Evolutionary conservation across 176 grass and related monocot genomes (phyloP).

Genomic region (Aechmea fasciata): DNA sequence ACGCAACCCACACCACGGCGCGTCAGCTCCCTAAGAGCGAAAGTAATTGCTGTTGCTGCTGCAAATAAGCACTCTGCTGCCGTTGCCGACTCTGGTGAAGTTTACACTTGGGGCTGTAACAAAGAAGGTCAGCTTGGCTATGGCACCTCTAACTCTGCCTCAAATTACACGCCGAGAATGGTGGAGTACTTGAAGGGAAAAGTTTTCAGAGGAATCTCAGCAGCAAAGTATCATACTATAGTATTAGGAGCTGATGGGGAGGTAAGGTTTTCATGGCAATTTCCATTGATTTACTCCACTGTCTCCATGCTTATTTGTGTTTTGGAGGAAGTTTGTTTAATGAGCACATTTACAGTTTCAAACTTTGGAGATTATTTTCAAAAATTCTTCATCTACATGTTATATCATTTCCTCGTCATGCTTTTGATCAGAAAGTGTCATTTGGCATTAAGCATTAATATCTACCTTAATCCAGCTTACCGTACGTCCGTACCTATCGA

Average conservation of each 20-base stretch:
- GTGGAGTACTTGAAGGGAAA: slow-evolving; percentile 98
- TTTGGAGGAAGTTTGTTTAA: not conserved
- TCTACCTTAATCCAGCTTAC: too few relatives aligned
- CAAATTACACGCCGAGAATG: slow-evolving; percentile 89
- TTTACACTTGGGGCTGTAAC: slow-evolving; percentile 95
- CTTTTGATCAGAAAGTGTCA: too few relatives aligned
- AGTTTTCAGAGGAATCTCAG: slow-evolving; percentile 60
- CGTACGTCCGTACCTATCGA: too few relatives aligned
- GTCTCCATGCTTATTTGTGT: too few relatives aligned
- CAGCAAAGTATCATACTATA: slow-evolving; percentile 90
- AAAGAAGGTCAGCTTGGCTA: slow-evolving; percentile 99
- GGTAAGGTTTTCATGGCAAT: slow-evolving; percentile 28
- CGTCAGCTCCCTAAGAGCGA: slow-evolving; percentile 65
- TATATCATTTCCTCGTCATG: too few relatives aligned
- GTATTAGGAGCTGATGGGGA: slow-evolving; percentile 74
- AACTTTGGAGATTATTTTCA: not conserved
- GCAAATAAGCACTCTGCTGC: slow-evolving; percentile 93
- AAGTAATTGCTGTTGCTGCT: slow-evolving; percentile 80
- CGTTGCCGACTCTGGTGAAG: slow-evolving; percentile 74
- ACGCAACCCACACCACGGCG: slow-evolving; percentile 88
- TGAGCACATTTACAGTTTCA: not conserved
- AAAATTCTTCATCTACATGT: too few relatives aligned
- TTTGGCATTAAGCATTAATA: too few relatives aligned
- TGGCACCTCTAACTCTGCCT: slow-evolving; percentile 96
- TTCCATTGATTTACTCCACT: too few relatives aligned